phyloP scores from a whole-genome alignment of 2,329 filamentous ascomycete genomes.

The Balansia obtecta region DNA sequence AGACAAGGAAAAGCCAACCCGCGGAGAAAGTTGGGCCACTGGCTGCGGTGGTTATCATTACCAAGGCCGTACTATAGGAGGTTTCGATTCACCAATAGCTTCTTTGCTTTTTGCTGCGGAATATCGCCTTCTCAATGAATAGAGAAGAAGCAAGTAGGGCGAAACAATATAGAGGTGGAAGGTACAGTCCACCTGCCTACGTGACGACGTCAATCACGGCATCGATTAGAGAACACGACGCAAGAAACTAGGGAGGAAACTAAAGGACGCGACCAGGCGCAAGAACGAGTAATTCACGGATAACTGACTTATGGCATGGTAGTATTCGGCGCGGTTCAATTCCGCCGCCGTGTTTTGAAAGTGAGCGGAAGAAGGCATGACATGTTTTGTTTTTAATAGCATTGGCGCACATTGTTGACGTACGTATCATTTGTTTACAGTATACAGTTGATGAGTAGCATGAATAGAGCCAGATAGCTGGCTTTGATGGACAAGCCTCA shows the following conservation, averaged over 20 bases:
- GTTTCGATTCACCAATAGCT: not conserved
- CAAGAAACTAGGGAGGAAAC: not conserved
- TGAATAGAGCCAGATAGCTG: conserved; percentile 13
- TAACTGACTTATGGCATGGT: not conserved
- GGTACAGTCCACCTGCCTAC: not conserved
- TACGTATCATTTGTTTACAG: conserved; percentile 6
- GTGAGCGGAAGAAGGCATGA: conserved; percentile 2
- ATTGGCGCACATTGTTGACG: conserved; percentile 10
- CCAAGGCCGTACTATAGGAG: not conserved
- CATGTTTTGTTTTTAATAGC: conserved; percentile 7
- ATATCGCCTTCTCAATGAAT: not conserved
- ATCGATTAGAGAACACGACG: conserved; percentile 1
- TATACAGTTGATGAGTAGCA: conserved; percentile 13
- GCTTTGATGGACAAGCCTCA: conserved; percentile 5
- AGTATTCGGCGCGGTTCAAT: not conserved
- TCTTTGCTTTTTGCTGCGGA: not conserved
- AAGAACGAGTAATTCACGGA: not conserved
- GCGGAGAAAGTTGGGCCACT: not conserved
- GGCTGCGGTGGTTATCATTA: not conserved
- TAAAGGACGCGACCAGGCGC: not conserved
- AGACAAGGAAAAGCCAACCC: not conserved
- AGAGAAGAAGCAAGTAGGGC: not conserved
- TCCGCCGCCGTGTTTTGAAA: not conserved
- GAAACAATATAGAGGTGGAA: not conserved
- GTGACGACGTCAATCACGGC: not conserved